Conservation (phyloP, 2,329 filamentous ascomycete genomes). For the Pleomassaria siparia region DNA sequence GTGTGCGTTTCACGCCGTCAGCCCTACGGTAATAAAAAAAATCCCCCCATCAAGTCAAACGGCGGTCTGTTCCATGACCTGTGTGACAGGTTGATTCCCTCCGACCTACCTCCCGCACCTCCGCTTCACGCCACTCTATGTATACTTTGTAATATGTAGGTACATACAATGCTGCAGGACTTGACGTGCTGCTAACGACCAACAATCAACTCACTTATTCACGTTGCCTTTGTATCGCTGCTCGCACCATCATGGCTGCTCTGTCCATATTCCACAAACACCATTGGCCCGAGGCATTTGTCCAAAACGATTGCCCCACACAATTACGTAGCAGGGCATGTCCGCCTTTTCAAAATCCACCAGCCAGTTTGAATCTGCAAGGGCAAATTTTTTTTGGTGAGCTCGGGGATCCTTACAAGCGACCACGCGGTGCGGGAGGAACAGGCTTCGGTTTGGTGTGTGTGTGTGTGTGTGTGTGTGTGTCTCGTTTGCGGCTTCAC, state of each 20-base stretch:
- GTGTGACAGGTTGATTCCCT: too few species aligned
- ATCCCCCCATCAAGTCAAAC: too few species aligned
- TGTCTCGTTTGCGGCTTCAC: not conserved
- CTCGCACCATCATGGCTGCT: not conserved
- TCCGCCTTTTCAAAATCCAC: not conserved
- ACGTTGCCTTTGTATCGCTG: too few species aligned
- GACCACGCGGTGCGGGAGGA: not conserved
- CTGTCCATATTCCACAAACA: not conserved
- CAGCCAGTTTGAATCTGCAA: not conserved
- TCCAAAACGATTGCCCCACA: not conserved
- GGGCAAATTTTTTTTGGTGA: not conserved
- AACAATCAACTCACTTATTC: too few species aligned
- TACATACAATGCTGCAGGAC: too few species aligned
- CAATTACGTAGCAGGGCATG: not conserved
- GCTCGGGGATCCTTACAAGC: not conserved
- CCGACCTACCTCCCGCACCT: too few species aligned
- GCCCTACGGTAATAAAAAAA: constrained; percentile 4
- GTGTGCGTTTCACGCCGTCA: constrained; percentile 7
- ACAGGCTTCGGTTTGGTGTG: not conserved
- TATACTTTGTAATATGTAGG: too few species aligned
- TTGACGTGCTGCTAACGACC: too few species aligned
- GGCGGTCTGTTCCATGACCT: constrained; percentile 7
- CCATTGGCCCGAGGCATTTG: not conserved
- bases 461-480: too few species aligned
- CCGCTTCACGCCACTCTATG: too few species aligned